Conservation (phyloP, 495 filamentous ascomycete genomes). For the Penicillium crystallinum region DNA sequence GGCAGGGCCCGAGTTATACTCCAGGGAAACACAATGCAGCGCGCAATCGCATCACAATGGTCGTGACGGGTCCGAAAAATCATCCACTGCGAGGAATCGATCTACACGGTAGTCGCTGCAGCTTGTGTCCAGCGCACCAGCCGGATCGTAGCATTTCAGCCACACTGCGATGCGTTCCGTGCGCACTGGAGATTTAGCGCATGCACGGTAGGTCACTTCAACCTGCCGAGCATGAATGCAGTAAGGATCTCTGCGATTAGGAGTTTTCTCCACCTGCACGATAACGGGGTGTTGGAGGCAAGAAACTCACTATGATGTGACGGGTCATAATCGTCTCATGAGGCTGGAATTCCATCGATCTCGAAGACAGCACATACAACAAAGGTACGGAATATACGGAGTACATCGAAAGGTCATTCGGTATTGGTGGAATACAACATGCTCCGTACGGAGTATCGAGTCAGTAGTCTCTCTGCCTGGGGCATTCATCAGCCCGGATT, state of each 20-base stretch:
- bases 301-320: background rate
- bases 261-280: background rate
- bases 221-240: constrained; percentile 10
- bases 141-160: constrained; percentile 24
- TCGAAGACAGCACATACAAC: too few species aligned
- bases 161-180: constrained; percentile 23
- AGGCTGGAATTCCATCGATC: background rate
- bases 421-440: too few species aligned
- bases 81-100: constrained; percentile 20
- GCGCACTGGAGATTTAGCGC: constrained; percentile 22
- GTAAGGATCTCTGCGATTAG: constrained; percentile 3
- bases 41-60: constrained; percentile 10
- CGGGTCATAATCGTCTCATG: background rate
- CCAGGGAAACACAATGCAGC: background rate
- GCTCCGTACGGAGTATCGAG: too few species aligned
- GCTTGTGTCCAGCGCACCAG: constrained; percentile 11
- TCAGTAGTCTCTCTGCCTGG: background rate
- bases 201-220: constrained; percentile 30
- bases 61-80: constrained; percentile 15
- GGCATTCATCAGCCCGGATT: constrained; percentile 4
- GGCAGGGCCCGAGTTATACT: background rate
- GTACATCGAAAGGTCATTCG: too few species aligned
- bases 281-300: background rate
- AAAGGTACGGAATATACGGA: too few species aligned
- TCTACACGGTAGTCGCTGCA: constrained; percentile 22